Base-by-base conservation (phyloP, 495 filamentous ascomycete genomes). In the Lindgomyces ingoldianus region DNA sequence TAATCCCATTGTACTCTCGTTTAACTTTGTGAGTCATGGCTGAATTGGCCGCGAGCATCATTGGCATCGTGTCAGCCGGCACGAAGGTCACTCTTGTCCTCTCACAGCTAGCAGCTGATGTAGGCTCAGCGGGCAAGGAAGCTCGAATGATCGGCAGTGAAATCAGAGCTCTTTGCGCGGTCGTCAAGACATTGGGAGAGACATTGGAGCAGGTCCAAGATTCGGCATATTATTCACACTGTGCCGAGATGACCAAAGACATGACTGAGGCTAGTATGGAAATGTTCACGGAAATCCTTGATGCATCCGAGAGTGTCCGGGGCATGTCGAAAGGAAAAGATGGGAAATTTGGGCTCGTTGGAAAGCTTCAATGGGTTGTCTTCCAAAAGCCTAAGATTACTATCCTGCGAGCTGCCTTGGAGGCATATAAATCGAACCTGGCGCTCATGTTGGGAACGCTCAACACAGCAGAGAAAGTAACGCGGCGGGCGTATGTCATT, bases 1-100 rank as follows among this genome's bases (percentile, higher is more conserved):
- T n/a, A n/a, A n/a, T n/a, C n/a, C n/a, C n/a, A n/a, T n/a, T n/a
- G n/a, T n/a, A n/a, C n/a, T n/a, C n/a, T n/a, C n/a, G n/a, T n/a
- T n/a, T n/a, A n/a, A n/a, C n/a, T 39, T 39, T 39, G 30, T 56
- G 2, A 36, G 27, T 27, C 21, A 60, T 60, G 63, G 63, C 63
- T 16, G 56, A 65, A 50, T 36, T 65, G 8, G 56, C 63, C 1
- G 55, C 47, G 8, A 58, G 52, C 48, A 60, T 65, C 50, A 55
- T 65, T 16, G 63, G 63, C 25, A 65, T 65, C 47, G 55, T 65
- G 21, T 60, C 63, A 25, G 63, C 63, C 1, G 63, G 63, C 12
- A 46, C 63, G 1, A 65, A 60, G 30, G 63, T 65, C 24, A 55
- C 55, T 1, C 49, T 65, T 19, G 53, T 65, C 14, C 56, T 65